Base-by-base conservation (phyloP, 2,329 filamentous ascomycete species). In the Cryphonectria naterciae region DNA sequence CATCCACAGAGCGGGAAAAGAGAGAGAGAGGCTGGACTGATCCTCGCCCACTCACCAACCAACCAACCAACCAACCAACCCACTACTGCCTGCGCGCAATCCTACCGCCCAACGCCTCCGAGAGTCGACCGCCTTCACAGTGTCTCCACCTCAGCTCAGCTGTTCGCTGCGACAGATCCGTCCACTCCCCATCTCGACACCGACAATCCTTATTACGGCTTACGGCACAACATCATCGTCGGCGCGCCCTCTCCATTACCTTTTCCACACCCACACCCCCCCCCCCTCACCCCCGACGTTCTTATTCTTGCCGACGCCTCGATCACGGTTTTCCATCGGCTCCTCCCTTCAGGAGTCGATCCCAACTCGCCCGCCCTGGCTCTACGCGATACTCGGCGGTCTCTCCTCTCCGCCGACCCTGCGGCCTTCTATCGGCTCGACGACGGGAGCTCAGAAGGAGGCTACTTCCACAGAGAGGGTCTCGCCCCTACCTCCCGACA, bases 361-460 rank as follows among this genome's bases (percentile, higher is more conserved):
- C 68, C 74, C 74, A 75, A 78, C 72, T 75, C 77, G 81, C 80
- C 80, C 81, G 80, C 76, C 80, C 80, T 85, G 84, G 83, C 83
- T 80, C 81, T 79, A 75, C 79, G 80, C 77, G 83, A 85, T 70
- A 79, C 81, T 52, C 82, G 83, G 77, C 83, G 82, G 77, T 85
- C 82, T 66, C 80, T 84, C 66, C 78, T 85, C 76, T 78, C 79
- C 74, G 79, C 77, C 73, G 81, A 82, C 72, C 76, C 78, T 49
- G 74, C 76, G 58, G 79, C 78, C 58, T 73, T 75, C 35, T 61
- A 71, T 49, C 68, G 68, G 25, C 70, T 73, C 60, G 75, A 76
- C 61, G 70, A 73, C 67, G 72, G 67, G 49, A 76, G 75, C 70
- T 75, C 77, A 65, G 76, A 77, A 65, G 77, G 77, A 75, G 75